A percentile compares a stretch with the other conserved stretches of the same genome.
These are phyloP conservation scores for Candida sithepensis DNA, from an alignment of 805 yeast genomes.

Conservation along the genomic window DNA sequence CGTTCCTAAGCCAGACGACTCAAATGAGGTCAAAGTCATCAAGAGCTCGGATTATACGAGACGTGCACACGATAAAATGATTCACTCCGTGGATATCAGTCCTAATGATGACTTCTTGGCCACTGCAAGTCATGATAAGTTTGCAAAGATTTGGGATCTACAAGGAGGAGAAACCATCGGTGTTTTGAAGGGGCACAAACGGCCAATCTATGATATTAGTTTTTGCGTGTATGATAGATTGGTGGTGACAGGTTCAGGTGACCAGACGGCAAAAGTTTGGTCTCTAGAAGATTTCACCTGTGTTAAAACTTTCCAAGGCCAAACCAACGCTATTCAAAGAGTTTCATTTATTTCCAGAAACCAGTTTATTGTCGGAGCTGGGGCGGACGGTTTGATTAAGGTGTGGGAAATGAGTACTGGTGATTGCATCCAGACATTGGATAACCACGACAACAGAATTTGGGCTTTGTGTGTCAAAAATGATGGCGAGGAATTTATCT, in stretches of 20 bases:
- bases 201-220: slow-evolving; percentile 91
- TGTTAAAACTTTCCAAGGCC: slow-evolving; percentile 85
- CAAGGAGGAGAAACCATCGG: slow-evolving; percentile 87
- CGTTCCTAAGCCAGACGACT: slow-evolving; percentile 45
- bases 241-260: slow-evolving; percentile 86
- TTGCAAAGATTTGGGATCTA: slow-evolving; percentile 85
- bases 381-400: slow-evolving; percentile 93
- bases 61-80: slow-evolving; percentile 95
- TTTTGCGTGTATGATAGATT: slow-evolving; percentile 79
- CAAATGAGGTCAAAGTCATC: slow-evolving; percentile 29
- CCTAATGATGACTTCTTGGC: slow-evolving; percentile 88
- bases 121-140: slow-evolving; percentile 90
- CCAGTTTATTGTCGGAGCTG: slow-evolving; percentile 69
- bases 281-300: slow-evolving; percentile 74
- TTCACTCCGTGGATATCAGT: slow-evolving; percentile 83
- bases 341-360: slow-evolving; percentile 64
- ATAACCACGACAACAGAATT: slow-evolving; percentile 87
- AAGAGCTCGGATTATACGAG: slow-evolving; percentile 80
- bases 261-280: slow-evolving; percentile 88
- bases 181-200: slow-evolving; percentile 80
- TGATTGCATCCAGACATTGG: slow-evolving; percentile 80
- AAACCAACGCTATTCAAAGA: slow-evolving; percentile 87
- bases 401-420: slow-evolving; percentile 79
- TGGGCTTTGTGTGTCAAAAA: slow-evolving; percentile 78
- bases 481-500: slow-evolving; percentile 66